Percentiles rank a stretch among this genome's conserved stretches.
These are phyloP conservation scores for Exophiala spinifera DNA, from an alignment of 2,329 filamentous ascomycete species.

Conservation along the genomic window DNA sequence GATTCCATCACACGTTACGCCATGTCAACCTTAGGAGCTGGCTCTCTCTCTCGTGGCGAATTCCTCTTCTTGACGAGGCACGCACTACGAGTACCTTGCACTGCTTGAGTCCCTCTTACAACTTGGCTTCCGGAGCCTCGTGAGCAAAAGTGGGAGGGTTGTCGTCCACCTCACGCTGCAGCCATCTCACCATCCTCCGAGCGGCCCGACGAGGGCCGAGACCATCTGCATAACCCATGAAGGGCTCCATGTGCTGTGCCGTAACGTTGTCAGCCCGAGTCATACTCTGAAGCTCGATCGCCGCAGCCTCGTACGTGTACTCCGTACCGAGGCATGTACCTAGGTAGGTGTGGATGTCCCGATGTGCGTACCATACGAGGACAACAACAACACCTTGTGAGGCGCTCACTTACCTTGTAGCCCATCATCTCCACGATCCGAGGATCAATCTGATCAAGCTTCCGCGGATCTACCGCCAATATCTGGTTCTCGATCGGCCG, in stretches of 20 bases:
- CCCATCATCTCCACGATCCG: slow-evolving; percentile 37
- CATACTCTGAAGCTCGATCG: too few relatives aligned
- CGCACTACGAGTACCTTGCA: too few relatives aligned
- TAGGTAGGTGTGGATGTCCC: too few relatives aligned
- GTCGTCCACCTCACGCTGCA: slow-evolving; percentile 31
- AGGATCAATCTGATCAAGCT: slow-evolving; percentile 31
- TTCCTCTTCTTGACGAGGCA: too few relatives aligned
- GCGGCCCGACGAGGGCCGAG: slow-evolving; percentile 31
- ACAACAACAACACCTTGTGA: too few relatives aligned
- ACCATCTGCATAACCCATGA: slow-evolving; percentile 36
- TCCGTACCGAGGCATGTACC: too few relatives aligned
- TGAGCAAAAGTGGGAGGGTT: slow-evolving; percentile 32
- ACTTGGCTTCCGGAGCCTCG: slow-evolving; percentile 18
- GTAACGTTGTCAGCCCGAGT: too few relatives aligned
- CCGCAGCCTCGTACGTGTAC: too few relatives aligned
- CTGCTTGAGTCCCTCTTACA: slow-evolving; percentile 6
- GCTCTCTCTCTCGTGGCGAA: too few relatives aligned
- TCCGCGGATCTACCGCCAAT: slow-evolving; percentile 34
- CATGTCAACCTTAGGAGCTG: not conserved
- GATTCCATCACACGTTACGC: not conserved
- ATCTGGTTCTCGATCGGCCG: slow-evolving; percentile 36
- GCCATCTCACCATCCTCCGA: slow-evolving; percentile 33
- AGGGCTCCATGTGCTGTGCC: slow-evolving; percentile 29
- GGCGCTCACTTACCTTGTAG: slow-evolving; percentile 28
- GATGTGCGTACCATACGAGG: too few relatives aligned